Conservation (phyloP, 176 grass and related monocot genomes). For the Stipa capillata region DNA sequence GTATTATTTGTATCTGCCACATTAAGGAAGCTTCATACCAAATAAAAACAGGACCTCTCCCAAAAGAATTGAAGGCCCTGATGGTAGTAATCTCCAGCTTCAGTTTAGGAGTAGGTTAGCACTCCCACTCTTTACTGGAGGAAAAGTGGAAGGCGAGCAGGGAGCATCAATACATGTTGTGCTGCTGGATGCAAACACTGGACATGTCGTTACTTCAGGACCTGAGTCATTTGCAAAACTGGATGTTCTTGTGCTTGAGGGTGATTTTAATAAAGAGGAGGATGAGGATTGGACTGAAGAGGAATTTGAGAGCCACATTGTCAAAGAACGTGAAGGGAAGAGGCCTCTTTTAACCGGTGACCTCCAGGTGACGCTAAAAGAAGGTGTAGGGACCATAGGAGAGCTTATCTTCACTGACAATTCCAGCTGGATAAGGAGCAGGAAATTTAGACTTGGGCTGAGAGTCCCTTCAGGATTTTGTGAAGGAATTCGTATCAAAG, state of each 20-base stretch:
- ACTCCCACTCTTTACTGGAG: constrained; percentile 83
- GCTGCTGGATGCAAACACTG: constrained; percentile 57
- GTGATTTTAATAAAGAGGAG: constrained; percentile 89
- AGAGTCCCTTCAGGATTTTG: constrained; percentile 56
- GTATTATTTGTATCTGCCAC: background rate
- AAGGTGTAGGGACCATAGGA: constrained; percentile 84
- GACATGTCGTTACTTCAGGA: constrained; percentile 47
- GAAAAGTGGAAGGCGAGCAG: constrained; percentile 89
- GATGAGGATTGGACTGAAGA: constrained; percentile 82
- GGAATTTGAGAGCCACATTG: constrained; percentile 61
- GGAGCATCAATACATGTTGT: constrained; percentile 85
- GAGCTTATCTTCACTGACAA: constrained; percentile 90
- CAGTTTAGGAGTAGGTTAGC: constrained; percentile 57
- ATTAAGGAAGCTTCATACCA: constrained; percentile 4
- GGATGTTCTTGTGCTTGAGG: constrained; percentile 73
- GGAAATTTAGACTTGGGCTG: constrained; percentile 79
- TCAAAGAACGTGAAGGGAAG: constrained; percentile 90
- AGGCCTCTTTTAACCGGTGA: constrained; percentile 81
- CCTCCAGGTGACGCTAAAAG: constrained; percentile 66
- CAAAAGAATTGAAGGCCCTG: constrained; percentile 66
- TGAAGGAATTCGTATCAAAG: constrained; percentile 65
- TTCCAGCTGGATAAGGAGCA: constrained; percentile 88
- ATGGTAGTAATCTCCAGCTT: constrained; percentile 65
- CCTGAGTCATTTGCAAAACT: constrained; percentile 59
- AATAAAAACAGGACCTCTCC: constrained; percentile 62